phyloP scores from a whole-genome alignment of 2,329 filamentous ascomycete genomes.

The Parasarocladium wereldwijsianum region DNA sequence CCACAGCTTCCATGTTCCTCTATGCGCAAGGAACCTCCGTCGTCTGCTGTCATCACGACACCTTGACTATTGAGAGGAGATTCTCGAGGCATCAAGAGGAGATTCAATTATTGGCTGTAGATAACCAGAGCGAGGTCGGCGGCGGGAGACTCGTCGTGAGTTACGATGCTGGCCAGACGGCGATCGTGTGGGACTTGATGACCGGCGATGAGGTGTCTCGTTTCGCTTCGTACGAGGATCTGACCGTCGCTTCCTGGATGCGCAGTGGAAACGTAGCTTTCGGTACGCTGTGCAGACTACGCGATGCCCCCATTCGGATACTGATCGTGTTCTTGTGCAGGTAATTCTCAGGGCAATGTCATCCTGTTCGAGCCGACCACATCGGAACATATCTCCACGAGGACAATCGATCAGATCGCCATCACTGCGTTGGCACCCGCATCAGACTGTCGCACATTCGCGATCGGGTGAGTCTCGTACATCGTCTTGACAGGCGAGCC shows the following conservation, averaged over 20 bases:
- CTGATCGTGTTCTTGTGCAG: constrained; percentile 27
- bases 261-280: constrained; percentile 92
- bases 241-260: constrained; percentile 88
- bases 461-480: constrained; percentile 60
- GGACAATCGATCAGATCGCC: constrained; percentile 82
- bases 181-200: constrained; percentile 93
- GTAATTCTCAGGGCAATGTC: constrained; percentile 82
- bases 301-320: no score
- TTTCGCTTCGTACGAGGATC: constrained; percentile 82
- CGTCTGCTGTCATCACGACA: constrained; percentile 84
- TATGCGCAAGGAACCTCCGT: constrained; percentile 74
- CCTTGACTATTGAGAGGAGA: constrained; percentile 70
- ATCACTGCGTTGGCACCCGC: constrained; percentile 88
- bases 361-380: constrained; percentile 90
- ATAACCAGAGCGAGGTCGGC: constrained; percentile 79
- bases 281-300: no score
- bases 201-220: constrained; percentile 80
- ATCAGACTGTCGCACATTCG: constrained; percentile 83
- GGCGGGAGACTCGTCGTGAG: constrained; percentile 79
- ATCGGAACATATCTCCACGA: constrained; percentile 78
- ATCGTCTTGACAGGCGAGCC: background rate
- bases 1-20: constrained; percentile 80
- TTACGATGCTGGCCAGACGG: constrained; percentile 80
- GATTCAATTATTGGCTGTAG: constrained; percentile 70
- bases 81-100: constrained; percentile 77